Base-by-base conservation (phyloP, 768 basidiomycete genomes). In the Rhodotorula toruloides region DNA sequence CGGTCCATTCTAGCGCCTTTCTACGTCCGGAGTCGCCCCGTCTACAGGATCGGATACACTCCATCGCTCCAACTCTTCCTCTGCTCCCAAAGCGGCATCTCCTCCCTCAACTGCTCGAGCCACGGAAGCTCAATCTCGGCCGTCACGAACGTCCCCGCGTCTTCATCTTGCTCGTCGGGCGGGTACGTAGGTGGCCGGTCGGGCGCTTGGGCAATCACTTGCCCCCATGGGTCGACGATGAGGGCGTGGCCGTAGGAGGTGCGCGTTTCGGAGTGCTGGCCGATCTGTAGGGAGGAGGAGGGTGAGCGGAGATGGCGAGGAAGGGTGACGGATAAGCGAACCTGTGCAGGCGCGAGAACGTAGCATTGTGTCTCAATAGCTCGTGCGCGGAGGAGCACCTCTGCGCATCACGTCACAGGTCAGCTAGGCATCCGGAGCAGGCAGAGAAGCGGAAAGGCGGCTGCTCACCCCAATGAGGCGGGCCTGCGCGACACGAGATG, bases 291-390 rank as follows among this genome's bases (percentile, higher is more conserved):
- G 8, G n/a, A 11, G 9, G 14, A 46, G 14, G 27, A 31, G 42
- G 32, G 29, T n/a, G 29, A 48, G 22, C 6, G 16, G 31, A 7
- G 40, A 8, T 1, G 27, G 32, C 52, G 32, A 6, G 21, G 16
- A 37, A 42, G 27, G 25, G n/a, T 12, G 25, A 31, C 27, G 29
- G 37, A 31, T 16, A 39, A 11, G 25, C 73, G 50, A 0, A 67
- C 63, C 60, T 74, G 75, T 0, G 74, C 74, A 0, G 75, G 37
- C 1, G 75, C 75, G n/a, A 76, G 49, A 37, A 74, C 64, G 58
- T 73, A 76, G 61, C 55, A 63, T n/a, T 76, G 75, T 19, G 70
- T 74, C 47, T 76, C 75, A 55, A 76, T 74, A 0, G 75, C 75
- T 6, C 75, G 54, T 6, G 74, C 72, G 3, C 72, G 61, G 9